Base-by-base conservation (phyloP, 2,329 filamentous ascomycete genomes). In the Pseudocercospora macadamiae region DNA sequence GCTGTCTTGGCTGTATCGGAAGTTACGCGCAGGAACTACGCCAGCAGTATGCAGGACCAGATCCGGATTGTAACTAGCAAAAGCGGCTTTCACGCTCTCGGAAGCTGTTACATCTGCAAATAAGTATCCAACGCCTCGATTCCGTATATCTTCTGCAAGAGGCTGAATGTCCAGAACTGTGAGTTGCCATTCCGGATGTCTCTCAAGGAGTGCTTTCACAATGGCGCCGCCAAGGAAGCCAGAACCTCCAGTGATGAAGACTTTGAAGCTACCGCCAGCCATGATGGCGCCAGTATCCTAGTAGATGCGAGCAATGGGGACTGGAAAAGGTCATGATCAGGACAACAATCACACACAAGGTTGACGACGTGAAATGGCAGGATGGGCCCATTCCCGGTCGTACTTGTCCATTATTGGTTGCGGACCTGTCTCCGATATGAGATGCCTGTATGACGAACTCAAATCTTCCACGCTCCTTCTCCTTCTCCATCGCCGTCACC, bases 41-140 rank as follows among this genome's bases (percentile, higher is more conserved):
- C 76, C 83, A 18, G 93, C 95, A 2, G 93, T 96, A 76, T 99
- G 93, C 70, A 97, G 88, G 52, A 99, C 91, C 12, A 96, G 85
- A 71, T 92, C 87, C 18, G 93, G 93, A 68, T 83, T 84, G 55
- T 87, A 81, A 63, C 37, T 25, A 28, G 81, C 75, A 68, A 97
- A 86, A 1, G 75, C 74, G 1, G 67, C 66, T 8, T 64, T 56
- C 0, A 80, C 72, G 10, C 71, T 71, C 1, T 66, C 63, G 0
- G 57, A 36, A 10, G 74, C 69, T 1, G 76, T 71, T n/a, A 81
- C 70, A 52, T 80, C 76, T 59, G 68, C 75, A 47, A 74, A 68
- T 2, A 76, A 62, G 60, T 75, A 79, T 7, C 55, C 55, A 10
- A 65, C 60, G 55, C 71, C 21, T 72, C 70, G 26, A 53, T 51